Evolutionary conservation across 2,329 filamentous ascomycete species (phyloP), one percentile per base, ranked within the genome.

Genomic region (Hypoxylon sp.): DNA sequence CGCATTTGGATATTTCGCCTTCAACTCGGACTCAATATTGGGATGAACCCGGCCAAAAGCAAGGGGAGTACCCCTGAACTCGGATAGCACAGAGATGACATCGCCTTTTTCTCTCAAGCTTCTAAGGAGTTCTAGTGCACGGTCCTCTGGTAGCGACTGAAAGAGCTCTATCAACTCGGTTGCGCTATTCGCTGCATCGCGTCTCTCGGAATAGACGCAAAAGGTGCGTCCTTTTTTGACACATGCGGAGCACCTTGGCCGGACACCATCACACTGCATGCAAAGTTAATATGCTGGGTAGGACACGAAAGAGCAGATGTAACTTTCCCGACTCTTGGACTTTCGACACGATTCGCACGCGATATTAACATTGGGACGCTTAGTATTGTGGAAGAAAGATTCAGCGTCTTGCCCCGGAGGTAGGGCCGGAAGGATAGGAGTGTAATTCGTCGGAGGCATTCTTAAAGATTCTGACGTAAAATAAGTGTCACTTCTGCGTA

Each of bases 281-380:
- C 14, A 26, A 10, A 48, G 46, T 48, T 19, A 48, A 48, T 48
- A 48, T 26, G 17, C 5, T 17, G 4, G 46, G 19, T 26, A 29
- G 9, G 10, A 48, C 8, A 26, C 2, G n/a, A 2, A 48, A 6
- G 24, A 22, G 10, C 1, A 22, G 22, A 22, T 5, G 22, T 8
- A 14, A 48, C 46, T 26, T 48, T 26, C 46, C 46, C 46, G 6
- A 48, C 46, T 48, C 46, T 48, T 48, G 5, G 46, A 48, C 14
- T 26, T 48, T 11, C 46, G 46, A 29, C 46, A 48, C 13, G 46
- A 13, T 24, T 48, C 46, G 22, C 46, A 48, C 3, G 46, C 46
- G 22, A 48, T n/a, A n/a, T 48, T 48, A 10, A 48, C 46, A 26
- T 26, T 48, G 3, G 46, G 46, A n/a, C 46, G 46, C 46, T 5